Conservation (phyloP, 345 rosid genomes). For the Salix udensis region DNA sequence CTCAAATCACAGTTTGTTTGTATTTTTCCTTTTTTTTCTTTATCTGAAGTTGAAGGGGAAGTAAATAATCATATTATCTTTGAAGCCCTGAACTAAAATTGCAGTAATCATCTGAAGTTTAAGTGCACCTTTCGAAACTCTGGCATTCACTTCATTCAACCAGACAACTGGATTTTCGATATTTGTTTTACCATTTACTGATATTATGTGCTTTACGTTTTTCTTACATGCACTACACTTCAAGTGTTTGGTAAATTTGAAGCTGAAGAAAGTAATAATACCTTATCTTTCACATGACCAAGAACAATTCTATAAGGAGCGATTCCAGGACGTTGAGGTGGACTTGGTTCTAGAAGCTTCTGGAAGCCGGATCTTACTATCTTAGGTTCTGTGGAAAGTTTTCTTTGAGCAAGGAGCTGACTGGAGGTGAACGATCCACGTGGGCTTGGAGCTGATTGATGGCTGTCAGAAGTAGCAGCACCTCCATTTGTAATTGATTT, state of each 20-base stretch:
- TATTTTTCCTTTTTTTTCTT: not conserved
- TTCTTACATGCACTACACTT: not conserved
- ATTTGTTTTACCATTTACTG: not conserved
- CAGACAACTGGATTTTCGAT: not conserved
- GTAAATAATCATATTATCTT: not conserved
- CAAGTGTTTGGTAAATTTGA: not conserved
- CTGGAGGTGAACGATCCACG: constrained; percentile 43
- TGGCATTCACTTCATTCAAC: not conserved
- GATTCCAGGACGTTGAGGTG: constrained; percentile 66
- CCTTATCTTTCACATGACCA: constrained; percentile 93
- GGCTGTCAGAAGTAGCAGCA: constrained; percentile 31
- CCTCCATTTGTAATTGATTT: constrained; percentile 44
- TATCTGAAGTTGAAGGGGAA: not conserved
- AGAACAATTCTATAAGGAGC: constrained; percentile 95
- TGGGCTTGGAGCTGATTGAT: constrained; percentile 33
- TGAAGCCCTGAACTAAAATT: not conserved
- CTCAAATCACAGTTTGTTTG: no score
- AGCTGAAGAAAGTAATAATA: constrained; percentile 22
- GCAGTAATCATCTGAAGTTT: not conserved
- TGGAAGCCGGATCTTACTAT: constrained; percentile 88
- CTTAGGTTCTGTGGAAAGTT: constrained; percentile 70
- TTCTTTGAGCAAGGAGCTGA: constrained; percentile 67
- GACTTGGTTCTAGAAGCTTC: constrained; percentile 92
- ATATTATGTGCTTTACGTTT: not conserved
- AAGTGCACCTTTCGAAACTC: not conserved